phyloP scores from a whole-genome alignment of 2,329 filamentous ascomycete genomes.

The Talaromyces piceae region DNA sequence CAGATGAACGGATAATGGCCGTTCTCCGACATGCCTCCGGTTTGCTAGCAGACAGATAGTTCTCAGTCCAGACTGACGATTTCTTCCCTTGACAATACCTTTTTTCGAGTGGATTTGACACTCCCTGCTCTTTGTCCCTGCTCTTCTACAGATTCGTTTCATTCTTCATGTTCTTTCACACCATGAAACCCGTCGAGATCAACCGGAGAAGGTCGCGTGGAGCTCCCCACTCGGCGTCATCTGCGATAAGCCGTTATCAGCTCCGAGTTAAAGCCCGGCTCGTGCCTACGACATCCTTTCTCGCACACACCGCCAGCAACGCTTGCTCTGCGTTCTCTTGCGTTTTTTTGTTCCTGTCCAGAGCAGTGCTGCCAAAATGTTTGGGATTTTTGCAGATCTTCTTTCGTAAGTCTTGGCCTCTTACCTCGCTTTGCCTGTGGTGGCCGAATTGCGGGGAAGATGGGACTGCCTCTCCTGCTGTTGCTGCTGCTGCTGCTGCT shows the following conservation, averaged over 20 bases:
- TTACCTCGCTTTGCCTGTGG: background rate
- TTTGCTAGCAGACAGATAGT: too few species aligned
- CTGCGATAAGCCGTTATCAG: background rate
- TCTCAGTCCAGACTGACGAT: too few species aligned
- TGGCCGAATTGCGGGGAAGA: background rate
- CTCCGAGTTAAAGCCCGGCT: background rate
- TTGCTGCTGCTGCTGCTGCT: background rate
- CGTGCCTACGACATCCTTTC: background rate
- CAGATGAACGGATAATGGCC: too few species aligned
- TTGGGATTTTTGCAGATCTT: conserved; percentile 63
- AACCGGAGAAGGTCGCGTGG: background rate
- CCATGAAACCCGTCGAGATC: too few species aligned
- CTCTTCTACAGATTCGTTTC: too few species aligned
- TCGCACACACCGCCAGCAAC: background rate
- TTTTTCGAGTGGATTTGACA: too few species aligned
- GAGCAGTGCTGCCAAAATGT: conserved; percentile 43
- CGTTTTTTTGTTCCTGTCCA: background rate
- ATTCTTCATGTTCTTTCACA: too few species aligned
- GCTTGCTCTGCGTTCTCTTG: background rate
- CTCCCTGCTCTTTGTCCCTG: too few species aligned
- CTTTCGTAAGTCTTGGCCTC: conserved; percentile 53
- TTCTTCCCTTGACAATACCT: too few species aligned
- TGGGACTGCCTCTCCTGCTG: background rate
- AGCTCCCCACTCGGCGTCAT: background rate
- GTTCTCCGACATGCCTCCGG: too few species aligned